A percentile compares a stretch with the other conserved stretches of the same genome.
phyloP scores from a whole-genome alignment of 331 rosid genomes.

The Acacia pycnantha region DNA sequence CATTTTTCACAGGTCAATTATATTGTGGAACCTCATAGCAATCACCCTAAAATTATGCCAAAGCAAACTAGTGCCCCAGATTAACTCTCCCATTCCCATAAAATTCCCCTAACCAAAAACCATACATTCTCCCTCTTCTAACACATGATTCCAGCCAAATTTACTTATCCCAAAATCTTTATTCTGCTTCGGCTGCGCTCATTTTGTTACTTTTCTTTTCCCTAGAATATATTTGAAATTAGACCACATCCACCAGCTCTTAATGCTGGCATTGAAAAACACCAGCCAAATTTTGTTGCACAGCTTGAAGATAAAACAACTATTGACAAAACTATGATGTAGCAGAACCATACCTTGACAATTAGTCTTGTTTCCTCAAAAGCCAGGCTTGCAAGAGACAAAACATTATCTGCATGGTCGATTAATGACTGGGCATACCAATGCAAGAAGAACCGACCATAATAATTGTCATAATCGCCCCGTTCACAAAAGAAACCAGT shows the following conservation, averaged over 20 bases:
- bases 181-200: not conserved
- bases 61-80: not conserved
- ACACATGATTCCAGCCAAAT: not conserved
- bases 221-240: not conserved
- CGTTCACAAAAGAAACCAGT: slow-evolving; percentile 95
- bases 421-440: slow-evolving; percentile 88
- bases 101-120: not conserved
- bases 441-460: slow-evolving; percentile 93
- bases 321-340: slow-evolving; percentile 4
- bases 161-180: not conserved
- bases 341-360: slow-evolving; percentile 66
- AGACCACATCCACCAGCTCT: not conserved
- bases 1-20: not conserved
- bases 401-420: slow-evolving; percentile 85
- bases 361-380: slow-evolving; percentile 78
- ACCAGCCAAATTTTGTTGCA: slow-evolving; percentile 25
- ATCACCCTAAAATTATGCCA: not conserved
- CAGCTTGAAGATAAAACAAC: slow-evolving; percentile 23
- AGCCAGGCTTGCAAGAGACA: slow-evolving; percentile 94
- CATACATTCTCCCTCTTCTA: not conserved
- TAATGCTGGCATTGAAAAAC: slow-evolving; percentile 7
- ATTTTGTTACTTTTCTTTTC: not conserved
- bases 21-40: not conserved
- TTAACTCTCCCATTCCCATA: not conserved
- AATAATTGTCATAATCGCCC: slow-evolving; percentile 93